A percentile compares a stretch with the other conserved stretches of the same genome.
Evolutionary conservation across 139 green algal genomes (phyloP).

Genomic region (Chlorella sp.): DNA sequence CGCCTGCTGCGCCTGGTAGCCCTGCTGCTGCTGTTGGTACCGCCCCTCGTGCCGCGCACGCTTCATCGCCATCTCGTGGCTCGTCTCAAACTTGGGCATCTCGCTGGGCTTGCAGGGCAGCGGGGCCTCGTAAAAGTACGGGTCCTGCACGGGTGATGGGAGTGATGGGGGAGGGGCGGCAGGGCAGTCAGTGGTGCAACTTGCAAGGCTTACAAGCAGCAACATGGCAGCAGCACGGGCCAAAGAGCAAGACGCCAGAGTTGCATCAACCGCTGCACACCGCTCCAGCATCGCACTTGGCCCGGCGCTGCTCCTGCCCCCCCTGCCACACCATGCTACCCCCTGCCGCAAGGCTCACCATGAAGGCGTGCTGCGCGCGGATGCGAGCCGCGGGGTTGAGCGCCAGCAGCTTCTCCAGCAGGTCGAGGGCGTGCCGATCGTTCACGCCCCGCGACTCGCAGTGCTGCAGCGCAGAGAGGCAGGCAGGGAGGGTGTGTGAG

Average conservation of each 20-base stretch:
- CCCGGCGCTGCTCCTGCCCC: no score
- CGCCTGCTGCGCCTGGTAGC: not conserved
- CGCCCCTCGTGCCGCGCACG: not conserved
- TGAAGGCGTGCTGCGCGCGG: slow-evolving; percentile 60
- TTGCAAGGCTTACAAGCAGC: no score
- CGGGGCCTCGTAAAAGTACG: not conserved
- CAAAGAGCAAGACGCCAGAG: no score
- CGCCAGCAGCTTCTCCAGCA: slow-evolving; percentile 78
- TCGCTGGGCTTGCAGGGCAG: slow-evolving; percentile 2
- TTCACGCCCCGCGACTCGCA: slow-evolving; percentile 4
- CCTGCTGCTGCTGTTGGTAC: slow-evolving; percentile 2
- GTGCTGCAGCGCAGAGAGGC: not conserved
- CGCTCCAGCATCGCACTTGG: no score
- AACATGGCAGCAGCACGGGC: no score
- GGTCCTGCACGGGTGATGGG: not conserved
- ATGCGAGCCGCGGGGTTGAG: slow-evolving; percentile 79
- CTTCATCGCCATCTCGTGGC: slow-evolving; percentile 11
- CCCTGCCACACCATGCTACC: no score
- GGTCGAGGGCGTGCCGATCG: slow-evolving; percentile 59
- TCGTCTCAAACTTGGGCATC: slow-evolving; percentile 6
- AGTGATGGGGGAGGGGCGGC: no score
- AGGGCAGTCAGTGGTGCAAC: no score
- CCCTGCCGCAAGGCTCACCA: slow-evolving; percentile 43
- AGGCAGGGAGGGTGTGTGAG: not conserved
- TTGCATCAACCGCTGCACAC: no score